These are phyloP conservation scores for Verticillium albo-atrum DNA, from an alignment of 2,329 filamentous ascomycete species.

Conservation along the genomic window DNA sequence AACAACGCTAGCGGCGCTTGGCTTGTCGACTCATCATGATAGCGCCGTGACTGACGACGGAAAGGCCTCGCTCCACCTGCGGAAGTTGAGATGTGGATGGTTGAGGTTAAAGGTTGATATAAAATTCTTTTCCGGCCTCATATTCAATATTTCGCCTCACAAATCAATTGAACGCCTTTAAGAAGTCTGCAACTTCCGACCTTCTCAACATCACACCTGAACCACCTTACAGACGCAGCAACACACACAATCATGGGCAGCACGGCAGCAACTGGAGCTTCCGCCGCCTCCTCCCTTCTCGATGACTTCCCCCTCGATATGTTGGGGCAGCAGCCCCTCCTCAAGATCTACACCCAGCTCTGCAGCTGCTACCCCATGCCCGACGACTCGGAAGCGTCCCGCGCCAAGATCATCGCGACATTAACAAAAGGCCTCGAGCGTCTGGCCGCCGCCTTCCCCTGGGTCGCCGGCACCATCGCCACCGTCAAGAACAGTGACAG, in stretches of 20 bases:
- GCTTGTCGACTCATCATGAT: constrained; percentile 3
- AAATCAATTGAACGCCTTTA: too few relatives aligned
- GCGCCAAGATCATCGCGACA: constrained; percentile 20
- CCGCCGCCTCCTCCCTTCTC: not conserved
- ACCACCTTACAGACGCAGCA: not conserved
- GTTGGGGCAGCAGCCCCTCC: constrained; percentile 33
- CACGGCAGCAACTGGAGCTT: not conserved
- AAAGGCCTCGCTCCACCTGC: too few relatives aligned
- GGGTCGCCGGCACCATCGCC: constrained; percentile 40
- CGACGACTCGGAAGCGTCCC: constrained; percentile 11
- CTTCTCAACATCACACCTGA: too few relatives aligned
- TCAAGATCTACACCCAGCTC: constrained; percentile 43
- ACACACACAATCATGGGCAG: not conserved
- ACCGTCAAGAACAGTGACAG: constrained; percentile 21
- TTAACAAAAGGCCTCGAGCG: constrained; percentile 30
- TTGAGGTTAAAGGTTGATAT: too few relatives aligned
- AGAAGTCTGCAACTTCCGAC: too few relatives aligned
- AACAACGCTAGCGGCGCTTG: not conserved
- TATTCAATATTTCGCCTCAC: too few relatives aligned
- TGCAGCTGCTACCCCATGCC: constrained; percentile 31
- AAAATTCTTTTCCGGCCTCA: too few relatives aligned
- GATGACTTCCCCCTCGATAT: constrained; percentile 29
- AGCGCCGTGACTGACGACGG: not conserved
- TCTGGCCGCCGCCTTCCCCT: constrained; percentile 37
- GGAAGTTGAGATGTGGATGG: too few relatives aligned